These are phyloP conservation scores for Boehmeria nivea DNA, from an alignment of 306 rosid species.

Conservation along the genomic window DNA sequence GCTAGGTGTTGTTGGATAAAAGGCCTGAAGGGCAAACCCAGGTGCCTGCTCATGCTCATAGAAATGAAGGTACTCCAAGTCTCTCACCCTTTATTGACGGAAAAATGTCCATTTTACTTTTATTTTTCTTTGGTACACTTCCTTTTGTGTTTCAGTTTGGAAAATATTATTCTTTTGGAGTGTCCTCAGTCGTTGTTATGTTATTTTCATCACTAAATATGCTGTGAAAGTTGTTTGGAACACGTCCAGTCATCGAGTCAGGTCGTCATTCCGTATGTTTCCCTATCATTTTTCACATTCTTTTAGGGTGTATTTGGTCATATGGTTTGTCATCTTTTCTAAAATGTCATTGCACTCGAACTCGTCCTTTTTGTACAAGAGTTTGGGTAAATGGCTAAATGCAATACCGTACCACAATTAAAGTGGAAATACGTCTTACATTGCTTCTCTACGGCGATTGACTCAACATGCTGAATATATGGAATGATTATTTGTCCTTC, in stretches of 20 bases:
- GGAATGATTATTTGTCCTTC: too few species aligned
- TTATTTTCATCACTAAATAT: neutral
- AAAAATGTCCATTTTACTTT: neutral
- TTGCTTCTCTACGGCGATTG: neutral
- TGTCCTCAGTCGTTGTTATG: neutral
- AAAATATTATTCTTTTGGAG: neutral
- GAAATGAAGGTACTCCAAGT: slow-evolving; percentile 33
- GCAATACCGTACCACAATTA: too few species aligned
- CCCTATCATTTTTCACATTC: neutral
- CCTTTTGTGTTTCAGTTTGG: neutral
- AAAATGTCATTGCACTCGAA: neutral
- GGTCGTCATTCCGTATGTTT: neutral
- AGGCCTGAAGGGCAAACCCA: slow-evolving; percentile 41
- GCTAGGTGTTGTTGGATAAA: slow-evolving; percentile 64
- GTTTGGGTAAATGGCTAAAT: neutral
- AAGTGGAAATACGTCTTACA: neutral
- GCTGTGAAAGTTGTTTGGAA: neutral
- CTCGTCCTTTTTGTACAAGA: neutral
- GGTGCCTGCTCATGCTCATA: slow-evolving; percentile 26
- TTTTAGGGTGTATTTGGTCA: neutral
- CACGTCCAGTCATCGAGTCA: too few species aligned
- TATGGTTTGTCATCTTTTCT: neutral
- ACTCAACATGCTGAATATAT: too few species aligned
- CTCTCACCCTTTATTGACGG: too few species aligned
- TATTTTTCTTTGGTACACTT: too few species aligned